Percentiles rank a stretch among this genome's conserved stretches.
phyloP scores from a whole-genome alignment of 257 asterid species.

The Lantana camara region DNA sequence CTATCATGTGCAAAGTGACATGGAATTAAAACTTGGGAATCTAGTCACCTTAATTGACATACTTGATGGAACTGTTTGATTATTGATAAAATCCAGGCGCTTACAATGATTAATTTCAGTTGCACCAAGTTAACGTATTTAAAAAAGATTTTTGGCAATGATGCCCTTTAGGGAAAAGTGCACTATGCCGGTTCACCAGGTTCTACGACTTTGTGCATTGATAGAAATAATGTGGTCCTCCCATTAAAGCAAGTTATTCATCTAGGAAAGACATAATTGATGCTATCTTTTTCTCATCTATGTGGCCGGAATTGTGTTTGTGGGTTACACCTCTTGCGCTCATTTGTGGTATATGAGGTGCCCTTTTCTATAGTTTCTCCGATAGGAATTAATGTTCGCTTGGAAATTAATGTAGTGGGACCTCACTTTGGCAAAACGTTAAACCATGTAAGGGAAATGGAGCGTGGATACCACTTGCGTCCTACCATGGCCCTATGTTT shows the following conservation, averaged over 20 bases:
- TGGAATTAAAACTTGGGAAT: not conserved
- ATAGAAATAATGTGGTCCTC: not conserved
- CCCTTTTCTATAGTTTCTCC: conserved; percentile 16
- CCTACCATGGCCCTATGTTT: not conserved
- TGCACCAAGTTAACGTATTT: not conserved
- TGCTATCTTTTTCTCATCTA: not conserved
- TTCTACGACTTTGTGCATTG: no score
- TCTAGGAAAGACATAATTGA: conserved; percentile 1
- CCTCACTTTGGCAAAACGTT: conserved; percentile 8
- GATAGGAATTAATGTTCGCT: no score
- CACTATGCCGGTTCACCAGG: no score
- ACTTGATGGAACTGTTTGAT: conserved; percentile 11
- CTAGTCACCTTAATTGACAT: not conserved
- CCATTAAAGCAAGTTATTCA: conserved; percentile 11
- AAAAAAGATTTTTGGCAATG: no score
- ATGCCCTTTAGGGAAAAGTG: no score
- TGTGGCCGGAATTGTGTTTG: conserved; percentile 8
- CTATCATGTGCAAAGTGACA: conserved; percentile 2
- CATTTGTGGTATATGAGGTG: conserved; percentile 18
- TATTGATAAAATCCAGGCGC: not conserved
- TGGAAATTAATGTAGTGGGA: conserved; percentile 25
- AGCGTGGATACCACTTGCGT: not conserved
- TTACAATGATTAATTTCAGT: not conserved
- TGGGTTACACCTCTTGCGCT: conserved; percentile 1
- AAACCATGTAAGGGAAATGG: conserved; percentile 2